Evolutionary conservation across 768 basidiomycete genomes (phyloP).

Genomic region (Boletus pseudopeckii): DNA sequence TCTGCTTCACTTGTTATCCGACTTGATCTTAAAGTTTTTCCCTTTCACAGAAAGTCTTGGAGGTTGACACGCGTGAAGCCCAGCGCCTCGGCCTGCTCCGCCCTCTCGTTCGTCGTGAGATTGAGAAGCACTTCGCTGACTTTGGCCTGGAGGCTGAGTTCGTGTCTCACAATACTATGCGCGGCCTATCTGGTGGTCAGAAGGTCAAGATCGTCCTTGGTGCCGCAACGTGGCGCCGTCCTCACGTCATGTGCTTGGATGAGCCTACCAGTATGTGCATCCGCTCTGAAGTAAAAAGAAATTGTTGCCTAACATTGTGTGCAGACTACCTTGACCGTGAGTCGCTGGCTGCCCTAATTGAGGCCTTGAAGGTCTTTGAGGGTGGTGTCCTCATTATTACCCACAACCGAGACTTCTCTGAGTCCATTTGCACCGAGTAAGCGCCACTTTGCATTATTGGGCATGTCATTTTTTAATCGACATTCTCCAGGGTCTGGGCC

Average conservation of each 20-base stretch:
- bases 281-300: not conserved
- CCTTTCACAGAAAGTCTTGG: constrained; percentile 76
- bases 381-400: constrained; percentile 98
- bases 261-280: constrained; percentile 80
- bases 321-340: constrained; percentile 98
- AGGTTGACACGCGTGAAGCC: constrained; percentile 96
- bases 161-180: constrained; percentile 98
- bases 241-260: constrained; percentile 95
- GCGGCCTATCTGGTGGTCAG: constrained; percentile 97
- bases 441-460: constrained; percentile 2
- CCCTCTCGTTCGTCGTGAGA: constrained; percentile 96
- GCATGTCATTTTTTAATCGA: not conserved
- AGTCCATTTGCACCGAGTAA: constrained; percentile 89
- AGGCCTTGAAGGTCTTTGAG: constrained; percentile 96
- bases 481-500: constrained; percentile 75
- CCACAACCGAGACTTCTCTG: constrained; percentile 98
- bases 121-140: constrained; percentile 99
- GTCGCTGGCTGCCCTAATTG: constrained; percentile 97
- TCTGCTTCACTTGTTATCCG: not conserved
- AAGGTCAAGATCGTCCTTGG: constrained; percentile 99
- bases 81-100: constrained; percentile 93
- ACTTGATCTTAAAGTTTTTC: not conserved
- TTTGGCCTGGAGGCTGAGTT: constrained; percentile 99
- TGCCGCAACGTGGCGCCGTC: constrained; percentile 98
- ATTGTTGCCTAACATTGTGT: not conserved